Conservation (phyloP, 495 filamentous ascomycete genomes). For the Recurvomyces mirabilis region DNA sequence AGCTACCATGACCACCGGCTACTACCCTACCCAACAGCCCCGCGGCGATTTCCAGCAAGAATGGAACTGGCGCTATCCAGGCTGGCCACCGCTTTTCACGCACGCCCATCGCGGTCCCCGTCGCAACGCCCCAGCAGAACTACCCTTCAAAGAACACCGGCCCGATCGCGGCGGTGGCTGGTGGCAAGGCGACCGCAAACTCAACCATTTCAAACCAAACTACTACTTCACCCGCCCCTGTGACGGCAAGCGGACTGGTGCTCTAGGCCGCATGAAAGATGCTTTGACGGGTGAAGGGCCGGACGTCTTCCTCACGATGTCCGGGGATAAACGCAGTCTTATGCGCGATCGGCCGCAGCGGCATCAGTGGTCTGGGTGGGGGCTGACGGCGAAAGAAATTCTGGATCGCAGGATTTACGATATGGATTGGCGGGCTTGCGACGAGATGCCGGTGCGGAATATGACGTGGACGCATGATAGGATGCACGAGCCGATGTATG, state of each 20-base stretch:
- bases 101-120: too few relatives aligned
- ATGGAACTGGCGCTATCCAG: background rate
- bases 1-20: background rate
- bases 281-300: slow-evolving; percentile 23
- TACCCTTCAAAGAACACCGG: slow-evolving; percentile 9
- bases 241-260: slow-evolving; percentile 26
- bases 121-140: slow-evolving; percentile 7
- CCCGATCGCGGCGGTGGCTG: slow-evolving; percentile 3
- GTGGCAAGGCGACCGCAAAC: slow-evolving; percentile 5
- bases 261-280: slow-evolving; percentile 26
- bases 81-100: too few relatives aligned
- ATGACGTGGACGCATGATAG: background rate
- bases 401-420: background rate
- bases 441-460: background rate
- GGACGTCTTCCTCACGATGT: slow-evolving; percentile 27
- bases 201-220: slow-evolving; percentile 2
- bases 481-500: slow-evolving; percentile 1
- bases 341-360: slow-evolving; percentile 15
- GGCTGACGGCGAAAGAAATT: background rate
- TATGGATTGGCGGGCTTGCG: slow-evolving; percentile 6
- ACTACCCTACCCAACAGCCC: background rate
- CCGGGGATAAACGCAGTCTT: slow-evolving; percentile 20
- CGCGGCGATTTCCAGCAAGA: background rate
- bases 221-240: slow-evolving; percentile 25
- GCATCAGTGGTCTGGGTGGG: slow-evolving; percentile 11